These are phyloP conservation scores for Trametes villosa DNA, from an alignment of 768 basidiomycete genomes.

Conservation along the genomic window DNA sequence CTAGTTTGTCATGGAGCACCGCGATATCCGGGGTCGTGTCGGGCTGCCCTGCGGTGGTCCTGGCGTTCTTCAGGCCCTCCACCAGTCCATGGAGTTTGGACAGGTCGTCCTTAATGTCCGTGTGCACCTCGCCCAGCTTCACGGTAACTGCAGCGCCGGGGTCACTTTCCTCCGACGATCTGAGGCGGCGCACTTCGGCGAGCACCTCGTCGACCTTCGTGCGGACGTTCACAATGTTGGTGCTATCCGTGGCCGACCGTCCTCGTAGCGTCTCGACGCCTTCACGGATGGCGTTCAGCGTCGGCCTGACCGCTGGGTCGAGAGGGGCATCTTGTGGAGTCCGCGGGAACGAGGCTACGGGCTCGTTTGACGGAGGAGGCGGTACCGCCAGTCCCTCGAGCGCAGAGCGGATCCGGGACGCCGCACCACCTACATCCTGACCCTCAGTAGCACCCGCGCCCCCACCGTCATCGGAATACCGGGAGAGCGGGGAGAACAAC, in stretches of 20 bases:
- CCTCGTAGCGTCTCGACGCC: constrained; percentile 20
- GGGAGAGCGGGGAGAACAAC: constrained; percentile 17
- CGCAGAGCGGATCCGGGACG: neutral
- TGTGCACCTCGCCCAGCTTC: constrained; percentile 45
- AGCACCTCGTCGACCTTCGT: constrained; percentile 31
- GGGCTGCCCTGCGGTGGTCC: neutral
- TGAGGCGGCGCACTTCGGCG: constrained; percentile 15
- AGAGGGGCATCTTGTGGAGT: neutral
- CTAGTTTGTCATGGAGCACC: constrained; percentile 43
- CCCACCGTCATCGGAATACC: constrained; percentile 18
- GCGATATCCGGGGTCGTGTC: constrained; percentile 26
- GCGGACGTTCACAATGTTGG: constrained; percentile 25
- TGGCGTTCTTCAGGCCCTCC: constrained; percentile 18
- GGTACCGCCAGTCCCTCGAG: neutral
- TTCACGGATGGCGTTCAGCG: constrained; percentile 23
- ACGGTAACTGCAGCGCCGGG: constrained; percentile 31
- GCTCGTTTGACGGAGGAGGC: neutral
- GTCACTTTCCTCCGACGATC: neutral
- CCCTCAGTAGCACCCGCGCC: neutral
- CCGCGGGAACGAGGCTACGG: neutral
- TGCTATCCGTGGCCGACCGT: constrained; percentile 17
- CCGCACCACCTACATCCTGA: neutral
- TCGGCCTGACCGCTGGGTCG: constrained; percentile 2
- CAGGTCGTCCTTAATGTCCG: constrained; percentile 37
- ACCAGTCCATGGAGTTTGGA: constrained; percentile 20